Evolutionary conservation across 2,329 filamentous ascomycete genomes (phyloP).

Genomic region (Tolypocladium nubicola): DNA sequence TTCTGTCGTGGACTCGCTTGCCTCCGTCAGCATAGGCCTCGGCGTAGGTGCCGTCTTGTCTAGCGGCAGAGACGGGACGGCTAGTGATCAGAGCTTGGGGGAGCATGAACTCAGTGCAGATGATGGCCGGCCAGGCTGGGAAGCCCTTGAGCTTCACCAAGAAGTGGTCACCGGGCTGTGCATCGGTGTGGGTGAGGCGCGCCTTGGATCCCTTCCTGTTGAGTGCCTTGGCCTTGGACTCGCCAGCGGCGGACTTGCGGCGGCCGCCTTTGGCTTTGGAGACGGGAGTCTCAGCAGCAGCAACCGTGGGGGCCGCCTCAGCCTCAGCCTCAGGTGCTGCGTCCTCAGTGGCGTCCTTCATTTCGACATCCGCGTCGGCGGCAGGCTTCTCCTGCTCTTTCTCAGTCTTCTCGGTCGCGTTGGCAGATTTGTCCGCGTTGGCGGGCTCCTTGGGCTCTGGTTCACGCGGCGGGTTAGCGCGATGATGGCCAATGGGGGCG

Average conservation of each 20-base stretch:
- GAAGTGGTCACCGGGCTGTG: conserved; percentile 83
- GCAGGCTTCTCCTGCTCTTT: conserved; percentile 10
- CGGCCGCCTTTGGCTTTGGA: conserved; percentile 44
- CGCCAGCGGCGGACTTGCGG: conserved; percentile 64
- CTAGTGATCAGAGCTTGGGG: conserved; percentile 64
- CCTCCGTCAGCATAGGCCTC: conserved; percentile 82
- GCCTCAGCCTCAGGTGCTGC: conserved; percentile 17
- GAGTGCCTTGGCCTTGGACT: conserved; percentile 67
- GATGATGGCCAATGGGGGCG: conserved; percentile 5
- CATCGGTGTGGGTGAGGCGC: conserved; percentile 62
- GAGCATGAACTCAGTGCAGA: conserved; percentile 92
- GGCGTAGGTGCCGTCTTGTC: conserved; percentile 75
- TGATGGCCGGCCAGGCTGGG: conserved; percentile 86
- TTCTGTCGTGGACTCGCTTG: conserved; percentile 74
- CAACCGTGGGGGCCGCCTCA: conserved; percentile 14
- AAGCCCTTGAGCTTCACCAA: conserved; percentile 91
- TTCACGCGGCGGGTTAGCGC: conserved; percentile 15
- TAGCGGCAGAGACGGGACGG: conserved; percentile 75
- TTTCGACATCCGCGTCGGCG: conserved; percentile 42
- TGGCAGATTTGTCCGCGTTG: conserved; percentile 16
- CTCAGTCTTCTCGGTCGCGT: conserved; percentile 16
- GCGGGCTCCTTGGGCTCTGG: conserved; percentile 17
- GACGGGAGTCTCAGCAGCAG: conserved; percentile 16
- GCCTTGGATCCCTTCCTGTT: conserved; percentile 76
- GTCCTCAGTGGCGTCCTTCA: conserved; percentile 22